phyloP scores from a whole-genome alignment of 352 stramenopile genomes.

The Phytophthora foliorum region DNA sequence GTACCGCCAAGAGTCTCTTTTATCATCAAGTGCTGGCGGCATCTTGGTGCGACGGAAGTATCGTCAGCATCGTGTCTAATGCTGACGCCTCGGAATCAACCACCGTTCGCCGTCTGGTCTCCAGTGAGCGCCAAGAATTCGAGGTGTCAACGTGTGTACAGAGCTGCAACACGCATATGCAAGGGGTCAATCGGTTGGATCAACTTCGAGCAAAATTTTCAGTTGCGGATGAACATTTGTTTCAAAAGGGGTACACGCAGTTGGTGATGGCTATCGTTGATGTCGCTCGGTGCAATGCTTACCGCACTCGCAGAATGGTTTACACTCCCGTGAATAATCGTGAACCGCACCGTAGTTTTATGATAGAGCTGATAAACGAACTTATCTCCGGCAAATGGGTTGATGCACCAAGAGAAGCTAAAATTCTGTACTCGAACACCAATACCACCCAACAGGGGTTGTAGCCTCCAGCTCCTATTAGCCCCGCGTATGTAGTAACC shows the following conservation, averaged over 20 bases:
- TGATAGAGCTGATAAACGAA: background rate
- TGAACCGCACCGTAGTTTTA: constrained; percentile 5
- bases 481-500: background rate
- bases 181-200: constrained; percentile 36
- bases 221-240: constrained; percentile 39
- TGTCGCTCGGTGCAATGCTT: constrained; percentile 40
- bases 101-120: background rate
- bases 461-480: background rate
- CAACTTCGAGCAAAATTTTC: constrained; percentile 30
- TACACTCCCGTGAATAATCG: background rate
- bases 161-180: constrained; percentile 45
- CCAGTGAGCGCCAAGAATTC: constrained; percentile 14
- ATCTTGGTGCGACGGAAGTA: constrained; percentile 37
- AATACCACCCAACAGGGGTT: background rate
- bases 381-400: constrained; percentile 10
- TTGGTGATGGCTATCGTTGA: constrained; percentile 34
- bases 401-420: constrained; percentile 8
- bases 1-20: constrained; percentile 23
- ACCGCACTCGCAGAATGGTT: constrained; percentile 17
- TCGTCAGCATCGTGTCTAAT: constrained; percentile 38
- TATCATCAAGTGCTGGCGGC: constrained; percentile 29
- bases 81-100: constrained; percentile 26
- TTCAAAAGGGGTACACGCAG: constrained; percentile 49
- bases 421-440: background rate
- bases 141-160: constrained; percentile 27